Percentiles rank a stretch among this genome's conserved stretches.
Conservation (phyloP, 371 early-diverging fungal genomes). For the Mucor racemosus region DNA sequence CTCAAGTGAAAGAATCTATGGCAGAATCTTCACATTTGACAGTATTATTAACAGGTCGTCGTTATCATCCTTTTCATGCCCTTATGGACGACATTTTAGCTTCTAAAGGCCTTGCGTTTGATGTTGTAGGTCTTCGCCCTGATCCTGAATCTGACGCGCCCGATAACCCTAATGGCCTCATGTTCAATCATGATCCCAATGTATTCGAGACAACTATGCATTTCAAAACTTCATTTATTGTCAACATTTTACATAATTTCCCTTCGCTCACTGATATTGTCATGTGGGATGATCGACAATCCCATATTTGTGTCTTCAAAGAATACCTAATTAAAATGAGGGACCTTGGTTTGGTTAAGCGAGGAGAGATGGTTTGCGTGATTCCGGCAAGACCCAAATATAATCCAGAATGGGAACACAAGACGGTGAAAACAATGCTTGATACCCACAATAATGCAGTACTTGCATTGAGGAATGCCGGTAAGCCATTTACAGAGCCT, state of each 20-base stretch:
- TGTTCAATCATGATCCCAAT: conserved; percentile 19
- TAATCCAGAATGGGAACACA: conserved; percentile 52
- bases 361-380: conserved; percentile 45
- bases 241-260: conserved; percentile 48
- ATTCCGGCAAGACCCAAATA: conserved; percentile 48
- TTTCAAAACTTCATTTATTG: conserved; percentile 61
- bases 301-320: conserved; percentile 54
- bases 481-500: not conserved
- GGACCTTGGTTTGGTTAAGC: conserved; percentile 19
- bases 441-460: conserved; percentile 46
- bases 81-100: conserved; percentile 44
- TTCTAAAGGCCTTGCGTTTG: conserved; percentile 50
- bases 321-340: conserved; percentile 39
- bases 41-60: conserved; percentile 64
- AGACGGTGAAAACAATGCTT: conserved; percentile 48
- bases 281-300: conserved; percentile 69
- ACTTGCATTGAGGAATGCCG: not conserved
- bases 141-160: conserved; percentile 37
- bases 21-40: conserved; percentile 49
- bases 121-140: conserved; percentile 57
- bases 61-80: conserved; percentile 55
- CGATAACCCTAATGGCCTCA: conserved; percentile 10
- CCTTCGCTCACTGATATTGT: conserved; percentile 41
- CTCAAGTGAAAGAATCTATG: conserved; percentile 32
- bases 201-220: conserved; percentile 57